Evolutionary conservation across 257 asterid species (phyloP).

Genomic region (Solanum dulcamara): DNA sequence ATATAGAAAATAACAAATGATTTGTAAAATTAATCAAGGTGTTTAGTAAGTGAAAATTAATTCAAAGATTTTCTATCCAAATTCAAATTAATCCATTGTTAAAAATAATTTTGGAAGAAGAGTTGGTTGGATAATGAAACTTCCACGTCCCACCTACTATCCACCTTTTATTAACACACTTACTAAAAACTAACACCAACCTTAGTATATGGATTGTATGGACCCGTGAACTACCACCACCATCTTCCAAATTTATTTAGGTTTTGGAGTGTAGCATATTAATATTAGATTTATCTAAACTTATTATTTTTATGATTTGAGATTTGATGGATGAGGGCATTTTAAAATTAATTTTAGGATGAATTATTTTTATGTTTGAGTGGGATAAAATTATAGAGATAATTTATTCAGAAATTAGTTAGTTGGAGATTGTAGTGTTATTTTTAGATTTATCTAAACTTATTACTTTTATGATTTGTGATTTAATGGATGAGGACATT

Average conservation of each 20-base stretch:
- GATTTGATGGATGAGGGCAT: too few species aligned
- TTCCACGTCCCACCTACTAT: neutral
- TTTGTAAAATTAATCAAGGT: neutral
- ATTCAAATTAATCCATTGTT: too few species aligned
- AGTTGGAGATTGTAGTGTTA: too few species aligned
- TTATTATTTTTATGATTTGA: neutral
- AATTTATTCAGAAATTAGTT: too few species aligned
- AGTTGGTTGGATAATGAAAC: neutral
- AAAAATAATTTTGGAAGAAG: neutral
- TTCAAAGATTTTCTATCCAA: rapidly evolving
- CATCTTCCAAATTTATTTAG: neutral
- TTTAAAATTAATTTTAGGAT: too few species aligned
- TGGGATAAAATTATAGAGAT: neutral
- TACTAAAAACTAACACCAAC: neutral
- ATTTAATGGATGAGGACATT: too few species aligned
- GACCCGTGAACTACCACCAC: neutral
- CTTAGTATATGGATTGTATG: neutral
- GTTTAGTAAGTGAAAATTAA: too few species aligned
- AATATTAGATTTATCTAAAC: neutral
- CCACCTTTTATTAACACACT: neutral
- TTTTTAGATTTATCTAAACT: neutral
- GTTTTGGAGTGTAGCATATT: too few species aligned
- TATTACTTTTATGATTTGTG: neutral
- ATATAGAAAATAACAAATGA: too few species aligned
- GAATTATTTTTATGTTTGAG: neutral